A percentile compares a stretch with the other conserved stretches of the same genome.
Conservation (phyloP, 1,284 basidiomycete species). For the Coniferiporia weirii region DNA sequence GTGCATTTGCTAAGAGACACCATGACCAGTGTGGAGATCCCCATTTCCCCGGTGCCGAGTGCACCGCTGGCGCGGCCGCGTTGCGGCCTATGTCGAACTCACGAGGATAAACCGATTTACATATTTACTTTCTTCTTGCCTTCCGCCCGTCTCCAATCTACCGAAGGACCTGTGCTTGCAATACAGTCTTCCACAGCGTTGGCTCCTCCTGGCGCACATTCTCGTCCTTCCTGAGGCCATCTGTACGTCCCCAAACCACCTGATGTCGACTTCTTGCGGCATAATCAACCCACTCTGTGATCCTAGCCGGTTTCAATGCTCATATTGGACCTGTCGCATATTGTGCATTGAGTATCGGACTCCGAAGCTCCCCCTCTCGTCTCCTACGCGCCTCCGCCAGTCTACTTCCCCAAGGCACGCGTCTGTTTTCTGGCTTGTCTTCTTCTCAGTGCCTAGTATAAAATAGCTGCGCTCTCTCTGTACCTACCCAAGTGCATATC, state of each 20-base stretch:
- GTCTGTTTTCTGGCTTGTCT: background rate
- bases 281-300: background rate
- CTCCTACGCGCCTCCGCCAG: background rate
- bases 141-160: background rate
- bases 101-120: background rate
- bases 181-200: too few relatives aligned
- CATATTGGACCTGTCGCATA: background rate
- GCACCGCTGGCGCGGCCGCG: too few relatives aligned
- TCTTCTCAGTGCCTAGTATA: background rate
- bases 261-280: background rate
- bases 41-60: background rate
- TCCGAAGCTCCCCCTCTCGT: background rate
- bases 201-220: background rate
- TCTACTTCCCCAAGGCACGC: background rate
- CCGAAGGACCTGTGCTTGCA: background rate
- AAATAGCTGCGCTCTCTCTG: background rate
- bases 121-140: background rate
- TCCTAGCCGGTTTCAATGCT: background rate
- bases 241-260: background rate
- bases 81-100: background rate
- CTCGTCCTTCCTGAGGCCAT: background rate
- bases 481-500: background rate
- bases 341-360: background rate
- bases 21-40: background rate
- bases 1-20: too few relatives aligned